Percentiles rank a stretch among this genome's conserved stretches.
These are phyloP conservation scores for Clavispora asparagi DNA, from an alignment of 805 yeast genomes.

Conservation along the genomic window DNA sequence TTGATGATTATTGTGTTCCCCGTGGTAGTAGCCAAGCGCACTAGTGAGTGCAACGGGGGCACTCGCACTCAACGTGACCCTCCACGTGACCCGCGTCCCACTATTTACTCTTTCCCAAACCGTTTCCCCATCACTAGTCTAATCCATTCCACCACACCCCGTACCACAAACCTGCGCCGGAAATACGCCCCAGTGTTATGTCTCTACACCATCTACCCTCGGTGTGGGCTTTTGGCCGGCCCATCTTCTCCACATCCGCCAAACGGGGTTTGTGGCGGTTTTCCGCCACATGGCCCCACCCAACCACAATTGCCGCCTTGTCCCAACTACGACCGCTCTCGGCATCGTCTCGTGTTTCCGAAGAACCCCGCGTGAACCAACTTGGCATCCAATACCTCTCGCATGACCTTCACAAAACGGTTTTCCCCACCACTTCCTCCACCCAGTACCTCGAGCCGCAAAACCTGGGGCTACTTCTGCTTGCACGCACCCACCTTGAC, in stretches of 20 bases:
- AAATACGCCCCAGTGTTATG: no score
- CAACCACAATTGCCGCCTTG: neutral
- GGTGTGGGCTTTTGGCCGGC: neutral
- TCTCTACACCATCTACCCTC: no score
- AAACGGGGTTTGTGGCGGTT: neutral
- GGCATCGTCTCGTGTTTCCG: neutral
- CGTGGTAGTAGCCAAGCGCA: no score
- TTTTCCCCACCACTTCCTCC: slow-evolving; percentile 45
- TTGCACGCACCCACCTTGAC: slow-evolving; percentile 57
- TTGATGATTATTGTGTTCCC: no score
- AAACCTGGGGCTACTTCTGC: slow-evolving; percentile 29
- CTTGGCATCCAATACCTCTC: slow-evolving; percentile 81
- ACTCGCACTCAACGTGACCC: no score
- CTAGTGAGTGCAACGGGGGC: no score
- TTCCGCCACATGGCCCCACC: neutral
- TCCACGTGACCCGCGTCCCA: no score
- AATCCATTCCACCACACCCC: no score
- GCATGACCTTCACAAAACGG: slow-evolving; percentile 47
- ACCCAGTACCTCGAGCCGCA: slow-evolving; percentile 24
- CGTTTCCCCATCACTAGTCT: no score
- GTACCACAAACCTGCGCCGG: no score
- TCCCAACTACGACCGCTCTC: neutral
- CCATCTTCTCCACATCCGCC: neutral
- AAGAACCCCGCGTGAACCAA: slow-evolving; percentile 58
- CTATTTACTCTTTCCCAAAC: no score